phyloP scores from a whole-genome alignment of 768 basidiomycete genomes.

The Boletus fagicola region DNA sequence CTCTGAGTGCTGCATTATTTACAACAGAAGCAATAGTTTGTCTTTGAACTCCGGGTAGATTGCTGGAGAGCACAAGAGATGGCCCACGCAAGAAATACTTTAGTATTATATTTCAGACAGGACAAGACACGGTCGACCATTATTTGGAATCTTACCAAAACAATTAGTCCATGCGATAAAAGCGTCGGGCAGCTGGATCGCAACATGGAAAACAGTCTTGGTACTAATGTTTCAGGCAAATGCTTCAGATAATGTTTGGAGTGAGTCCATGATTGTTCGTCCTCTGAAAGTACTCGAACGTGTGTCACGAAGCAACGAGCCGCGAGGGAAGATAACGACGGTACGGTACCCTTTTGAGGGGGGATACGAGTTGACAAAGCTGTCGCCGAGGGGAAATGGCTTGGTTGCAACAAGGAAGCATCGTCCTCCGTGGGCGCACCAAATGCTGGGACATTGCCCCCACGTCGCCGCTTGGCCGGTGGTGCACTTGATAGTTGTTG shows the following conservation, averaged over 20 bases:
- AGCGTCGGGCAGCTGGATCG: constrained; percentile 48
- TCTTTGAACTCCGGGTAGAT: constrained; percentile 51
- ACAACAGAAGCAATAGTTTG: constrained; percentile 47
- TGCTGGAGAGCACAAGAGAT: constrained; percentile 44
- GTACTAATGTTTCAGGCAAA: constrained; percentile 52
- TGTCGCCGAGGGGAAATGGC: constrained; percentile 47
- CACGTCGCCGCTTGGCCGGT: constrained; percentile 18
- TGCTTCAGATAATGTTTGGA: constrained; percentile 40
- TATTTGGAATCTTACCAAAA: constrained; percentile 40
- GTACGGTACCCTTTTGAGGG: constrained; percentile 33
- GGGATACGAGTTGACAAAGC: constrained; percentile 47
- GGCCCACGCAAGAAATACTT: constrained; percentile 62
- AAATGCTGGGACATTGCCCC: constrained; percentile 26
- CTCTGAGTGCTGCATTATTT: constrained; percentile 35
- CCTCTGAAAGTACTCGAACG: constrained; percentile 39
- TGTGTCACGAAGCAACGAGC: constrained; percentile 50
- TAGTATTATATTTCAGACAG: background rate
- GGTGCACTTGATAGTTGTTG: background rate
- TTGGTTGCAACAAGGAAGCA: constrained; percentile 34
- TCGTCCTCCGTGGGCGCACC: constrained; percentile 50
- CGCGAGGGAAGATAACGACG: constrained; percentile 49
- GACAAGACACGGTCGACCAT: background rate
- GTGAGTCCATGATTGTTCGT: constrained; percentile 40
- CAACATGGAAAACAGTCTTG: constrained; percentile 52
- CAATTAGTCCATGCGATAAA: constrained; percentile 54